A percentile compares a stretch with the other conserved stretches of the same genome.
phyloP scores from a whole-genome alignment of 306 rosid genomes.

The Dalbergia cultrata region DNA sequence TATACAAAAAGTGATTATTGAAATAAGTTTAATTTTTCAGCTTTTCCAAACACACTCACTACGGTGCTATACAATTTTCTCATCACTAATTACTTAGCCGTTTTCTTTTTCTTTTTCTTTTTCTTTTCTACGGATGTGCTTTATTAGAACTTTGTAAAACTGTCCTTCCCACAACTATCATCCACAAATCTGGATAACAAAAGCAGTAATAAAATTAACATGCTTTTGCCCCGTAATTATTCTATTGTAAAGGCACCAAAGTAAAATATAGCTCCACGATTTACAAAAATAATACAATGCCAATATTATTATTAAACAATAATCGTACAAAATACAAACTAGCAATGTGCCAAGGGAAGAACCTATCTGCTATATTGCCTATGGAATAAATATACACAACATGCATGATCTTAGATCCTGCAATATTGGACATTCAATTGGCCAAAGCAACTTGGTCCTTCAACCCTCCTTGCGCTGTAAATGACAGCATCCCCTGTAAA shows the following conservation, averaged over 20 bases:
- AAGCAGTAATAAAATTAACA: not conserved
- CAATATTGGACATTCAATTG: slow-evolving; percentile 8
- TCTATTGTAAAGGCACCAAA: not conserved
- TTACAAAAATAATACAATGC: slow-evolving; percentile 24
- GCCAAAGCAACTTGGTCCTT: slow-evolving; percentile 1
- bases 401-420: slow-evolving; percentile 23
- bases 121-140: not conserved
- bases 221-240: not conserved
- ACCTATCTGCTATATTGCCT: slow-evolving; percentile 16
- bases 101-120: no score
- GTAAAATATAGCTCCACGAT: not conserved
- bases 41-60: not conserved
- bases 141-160: not conserved
- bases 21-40: no score
- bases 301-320: slow-evolving; percentile 32
- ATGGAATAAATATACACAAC: slow-evolving; percentile 8
- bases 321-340: not conserved
- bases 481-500: slow-evolving; percentile 30
- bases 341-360: slow-evolving; percentile 23
- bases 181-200: not conserved
- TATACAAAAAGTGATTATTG: no score
- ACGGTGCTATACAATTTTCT: not conserved
- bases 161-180: not conserved
- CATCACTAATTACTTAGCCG: not conserved
- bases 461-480: not conserved